Evolutionary conservation across 352 stramenopile genomes (phyloP).

Genomic region (Pythium aphanidermatum): DNA sequence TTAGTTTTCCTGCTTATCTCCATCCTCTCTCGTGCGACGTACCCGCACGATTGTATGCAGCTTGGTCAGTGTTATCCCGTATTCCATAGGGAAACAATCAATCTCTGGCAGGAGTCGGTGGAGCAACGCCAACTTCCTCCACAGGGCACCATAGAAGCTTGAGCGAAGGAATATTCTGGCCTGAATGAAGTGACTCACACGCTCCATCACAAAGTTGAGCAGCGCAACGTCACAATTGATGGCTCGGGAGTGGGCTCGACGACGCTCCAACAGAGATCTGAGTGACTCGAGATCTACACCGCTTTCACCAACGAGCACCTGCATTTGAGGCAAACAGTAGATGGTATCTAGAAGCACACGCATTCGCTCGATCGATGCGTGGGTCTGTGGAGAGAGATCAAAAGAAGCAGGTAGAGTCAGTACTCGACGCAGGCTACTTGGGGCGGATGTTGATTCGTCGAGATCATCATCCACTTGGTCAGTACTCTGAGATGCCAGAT

Average conservation of each 20-base stretch:
- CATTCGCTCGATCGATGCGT: constrained; percentile 9
- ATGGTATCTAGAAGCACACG: constrained; percentile 7
- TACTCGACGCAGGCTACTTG: constrained; percentile 5
- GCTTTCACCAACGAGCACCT: constrained; percentile 6
- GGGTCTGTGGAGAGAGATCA: background rate
- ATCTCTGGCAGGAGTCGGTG: constrained; percentile 39
- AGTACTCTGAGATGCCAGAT: background rate
- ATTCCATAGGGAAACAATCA: constrained; percentile 33
- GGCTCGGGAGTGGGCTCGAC: constrained; percentile 20
- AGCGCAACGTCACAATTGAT: constrained; percentile 49
- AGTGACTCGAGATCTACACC: constrained; percentile 9
- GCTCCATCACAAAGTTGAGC: constrained; percentile 32
- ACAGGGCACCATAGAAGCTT: constrained; percentile 14
- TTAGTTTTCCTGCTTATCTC: background rate
- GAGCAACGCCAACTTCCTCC: constrained; percentile 22
- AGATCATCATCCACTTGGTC: background rate
- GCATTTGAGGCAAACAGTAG: constrained; percentile 14
- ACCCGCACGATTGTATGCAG: constrained; percentile 20
- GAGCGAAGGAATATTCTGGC: constrained; percentile 10
- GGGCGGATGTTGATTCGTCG: background rate
- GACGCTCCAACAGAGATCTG: constrained; percentile 9
- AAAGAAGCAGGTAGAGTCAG: constrained; percentile 7
- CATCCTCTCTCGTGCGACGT: constrained; percentile 1
- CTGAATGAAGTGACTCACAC: constrained; percentile 13
- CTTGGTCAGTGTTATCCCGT: constrained; percentile 13